Base-by-base conservation (phyloP, 805 yeast species). In the Candida mattraensis region DNA sequence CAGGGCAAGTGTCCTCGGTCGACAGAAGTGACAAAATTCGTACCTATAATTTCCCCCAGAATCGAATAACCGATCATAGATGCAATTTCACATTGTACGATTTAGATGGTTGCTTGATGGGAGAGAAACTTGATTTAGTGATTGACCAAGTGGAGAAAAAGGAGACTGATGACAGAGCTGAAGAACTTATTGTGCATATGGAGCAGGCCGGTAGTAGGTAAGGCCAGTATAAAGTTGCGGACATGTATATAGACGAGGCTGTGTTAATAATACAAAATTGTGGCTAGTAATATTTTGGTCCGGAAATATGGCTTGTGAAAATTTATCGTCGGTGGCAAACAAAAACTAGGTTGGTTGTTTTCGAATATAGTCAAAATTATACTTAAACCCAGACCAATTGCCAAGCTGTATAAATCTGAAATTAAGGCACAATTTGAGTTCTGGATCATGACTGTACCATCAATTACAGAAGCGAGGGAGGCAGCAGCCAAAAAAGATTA, bases 11-110 rank as follows among this genome's bases (percentile, higher is more conserved):
- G 4, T 70, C 87, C 0, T 74, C 93, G 1, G 87, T 95, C 0
- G 96, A 88, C 52, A 71, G 99, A 37, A 80, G 94, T 3, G 98
- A 93, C 54, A 93, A 91, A 62, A 83, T 91, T 44, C 69, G 98
- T 48, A 93, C 99, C 0, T 93, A 93, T 59, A 93, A 93, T 53
- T 91, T 74, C 50, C 88, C 94, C 7, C 97, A 93, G 53, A 88
- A 88, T 56, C 71, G 99, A 48, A 76, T 93, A 31, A 89, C 98
- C 0, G 99, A 93, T 53, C 99, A 93, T 54, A 68, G 99, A 32
- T 87, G 96, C 54, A 88, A 89, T 2, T 77, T 63, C 50, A 78
- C 89, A 0, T 48, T 83, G n/a, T 83, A 86, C 51, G 95, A 88
- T 50, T 64, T 93, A 11, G 78, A 69, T 7, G 83, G 80, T 2